Conservation (phyloP, 2,329 filamentous ascomycete species). For the Rutstroemia sp. region DNA sequence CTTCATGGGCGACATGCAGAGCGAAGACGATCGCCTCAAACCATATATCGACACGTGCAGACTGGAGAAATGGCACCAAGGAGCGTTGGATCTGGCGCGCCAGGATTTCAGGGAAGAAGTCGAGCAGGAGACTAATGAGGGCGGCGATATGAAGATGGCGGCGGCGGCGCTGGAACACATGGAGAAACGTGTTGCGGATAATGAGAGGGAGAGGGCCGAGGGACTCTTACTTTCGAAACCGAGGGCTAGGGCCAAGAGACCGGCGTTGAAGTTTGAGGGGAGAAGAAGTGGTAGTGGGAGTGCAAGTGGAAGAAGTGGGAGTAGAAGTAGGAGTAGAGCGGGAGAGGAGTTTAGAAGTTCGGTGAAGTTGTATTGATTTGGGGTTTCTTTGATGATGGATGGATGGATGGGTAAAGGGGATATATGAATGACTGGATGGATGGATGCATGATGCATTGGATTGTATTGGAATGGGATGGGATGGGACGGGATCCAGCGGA, state of each 20-base stretch:
- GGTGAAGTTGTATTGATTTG: slow-evolving; percentile 10
- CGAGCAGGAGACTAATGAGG: slow-evolving; percentile 22
- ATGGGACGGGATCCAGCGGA: not conserved
- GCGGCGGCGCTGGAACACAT: slow-evolving; percentile 18
- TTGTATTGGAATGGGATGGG: not conserved
- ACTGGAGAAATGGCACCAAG: slow-evolving; percentile 61
- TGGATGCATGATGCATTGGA: not conserved
- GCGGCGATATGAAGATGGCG: slow-evolving; percentile 16
- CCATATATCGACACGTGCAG: slow-evolving; percentile 59
- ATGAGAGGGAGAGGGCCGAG: slow-evolving; percentile 24
- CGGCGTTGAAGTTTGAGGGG: slow-evolving; percentile 14
- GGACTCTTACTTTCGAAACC: slow-evolving; percentile 20
- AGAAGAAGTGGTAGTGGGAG: slow-evolving; percentile 17
- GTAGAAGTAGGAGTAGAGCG: slow-evolving; percentile 18
- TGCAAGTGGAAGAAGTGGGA: slow-evolving; percentile 8
- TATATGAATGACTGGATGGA: no score
- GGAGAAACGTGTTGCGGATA: slow-evolving; percentile 23
- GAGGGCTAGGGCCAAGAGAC: slow-evolving; percentile 17
- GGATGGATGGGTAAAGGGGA: not conserved
- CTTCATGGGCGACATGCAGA: slow-evolving; percentile 63
- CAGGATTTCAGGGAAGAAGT: slow-evolving; percentile 31
- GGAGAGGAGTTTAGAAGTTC: slow-evolving; percentile 12
- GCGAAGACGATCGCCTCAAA: slow-evolving; percentile 61
- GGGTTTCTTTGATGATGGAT: not conserved
- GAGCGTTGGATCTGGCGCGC: slow-evolving; percentile 33